These are phyloP conservation scores for Pholiota adiposa DNA, from an alignment of 1,284 basidiomycete species.

Conservation along the genomic window DNA sequence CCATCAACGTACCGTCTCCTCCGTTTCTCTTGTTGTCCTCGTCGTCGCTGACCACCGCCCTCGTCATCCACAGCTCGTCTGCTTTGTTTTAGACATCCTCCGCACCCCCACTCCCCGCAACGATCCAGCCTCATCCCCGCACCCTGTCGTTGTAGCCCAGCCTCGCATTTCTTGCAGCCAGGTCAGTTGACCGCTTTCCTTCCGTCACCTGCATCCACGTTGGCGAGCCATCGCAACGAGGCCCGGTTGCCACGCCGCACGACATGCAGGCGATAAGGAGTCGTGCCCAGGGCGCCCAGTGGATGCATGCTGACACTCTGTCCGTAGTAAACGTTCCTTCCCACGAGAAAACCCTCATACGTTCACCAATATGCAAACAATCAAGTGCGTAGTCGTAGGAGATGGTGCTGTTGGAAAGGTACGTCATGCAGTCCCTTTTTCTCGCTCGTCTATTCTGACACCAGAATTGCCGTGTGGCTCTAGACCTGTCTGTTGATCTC, in stretches of 20 bases:
- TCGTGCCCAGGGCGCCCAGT: not conserved
- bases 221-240: constrained; percentile 39
- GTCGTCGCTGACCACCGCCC: not conserved
- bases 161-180: constrained; percentile 19
- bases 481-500: constrained; percentile 99
- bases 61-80: constrained; percentile 5
- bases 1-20: constrained; percentile 5
- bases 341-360: constrained; percentile 27
- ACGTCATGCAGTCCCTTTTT: constrained; percentile 35
- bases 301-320: constrained; percentile 29
- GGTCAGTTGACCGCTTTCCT: constrained; percentile 26
- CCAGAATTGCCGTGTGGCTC: constrained; percentile 13
- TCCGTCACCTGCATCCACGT: constrained; percentile 9
- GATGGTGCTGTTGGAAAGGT: constrained; percentile 99
- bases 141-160: constrained; percentile 9
- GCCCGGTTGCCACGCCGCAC: constrained; percentile 40
- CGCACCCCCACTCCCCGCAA: constrained; percentile 4
- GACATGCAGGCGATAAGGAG: constrained; percentile 22
- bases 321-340: constrained; percentile 24
- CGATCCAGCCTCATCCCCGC: constrained; percentile 8
- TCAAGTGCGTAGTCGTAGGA: constrained; percentile 98
- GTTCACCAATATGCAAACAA: constrained; percentile 82
- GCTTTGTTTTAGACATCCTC: constrained; percentile 12
- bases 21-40: not conserved
- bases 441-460: constrained; percentile 14